These are phyloP conservation scores for Protomyces macrosporus DNA, from an alignment of 1,139 yeast species.

Conservation along the genomic window DNA sequence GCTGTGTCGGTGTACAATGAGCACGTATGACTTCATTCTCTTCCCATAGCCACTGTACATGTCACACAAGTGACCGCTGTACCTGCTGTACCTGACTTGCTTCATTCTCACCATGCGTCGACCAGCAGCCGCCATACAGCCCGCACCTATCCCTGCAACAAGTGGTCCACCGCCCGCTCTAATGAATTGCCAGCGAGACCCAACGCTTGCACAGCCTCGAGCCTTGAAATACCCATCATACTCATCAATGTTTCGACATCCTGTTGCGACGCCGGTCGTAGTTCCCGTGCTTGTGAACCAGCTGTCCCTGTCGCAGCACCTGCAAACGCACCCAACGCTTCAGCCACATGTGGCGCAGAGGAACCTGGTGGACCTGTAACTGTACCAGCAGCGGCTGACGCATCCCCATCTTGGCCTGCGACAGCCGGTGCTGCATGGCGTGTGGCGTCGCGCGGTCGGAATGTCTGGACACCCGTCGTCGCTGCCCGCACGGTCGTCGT, in stretches of 20 bases:
- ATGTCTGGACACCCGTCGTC: not conserved
- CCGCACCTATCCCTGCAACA: not conserved
- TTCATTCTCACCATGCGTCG: too few species aligned
- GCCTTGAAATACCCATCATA: constrained; percentile 11
- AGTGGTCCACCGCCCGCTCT: constrained; percentile 3
- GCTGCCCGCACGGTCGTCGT: not conserved
- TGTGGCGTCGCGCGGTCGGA: not conserved
- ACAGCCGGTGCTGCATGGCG: not conserved
- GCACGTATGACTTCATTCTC: too few species aligned
- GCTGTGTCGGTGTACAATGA: too few species aligned
- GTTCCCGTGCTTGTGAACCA: not conserved
- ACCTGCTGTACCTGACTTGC: too few species aligned
- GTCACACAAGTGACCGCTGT: too few species aligned
- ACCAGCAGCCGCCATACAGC: too few species aligned
- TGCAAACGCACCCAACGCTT: not conserved
- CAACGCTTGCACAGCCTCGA: not conserved
- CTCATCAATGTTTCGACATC: constrained; percentile 4
- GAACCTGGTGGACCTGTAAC: not conserved
- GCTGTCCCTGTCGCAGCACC: not conserved
- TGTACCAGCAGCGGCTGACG: not conserved
- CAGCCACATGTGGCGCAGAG: not conserved
- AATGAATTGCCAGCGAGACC: not conserved
- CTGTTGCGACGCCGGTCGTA: not conserved
- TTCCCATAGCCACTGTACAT: too few species aligned
- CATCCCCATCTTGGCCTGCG: not conserved